Percentiles rank a stretch among this genome's conserved stretches.
These are phyloP conservation scores for Trapa incisa DNA, from an alignment of 345 rosid species.

Conservation along the genomic window DNA sequence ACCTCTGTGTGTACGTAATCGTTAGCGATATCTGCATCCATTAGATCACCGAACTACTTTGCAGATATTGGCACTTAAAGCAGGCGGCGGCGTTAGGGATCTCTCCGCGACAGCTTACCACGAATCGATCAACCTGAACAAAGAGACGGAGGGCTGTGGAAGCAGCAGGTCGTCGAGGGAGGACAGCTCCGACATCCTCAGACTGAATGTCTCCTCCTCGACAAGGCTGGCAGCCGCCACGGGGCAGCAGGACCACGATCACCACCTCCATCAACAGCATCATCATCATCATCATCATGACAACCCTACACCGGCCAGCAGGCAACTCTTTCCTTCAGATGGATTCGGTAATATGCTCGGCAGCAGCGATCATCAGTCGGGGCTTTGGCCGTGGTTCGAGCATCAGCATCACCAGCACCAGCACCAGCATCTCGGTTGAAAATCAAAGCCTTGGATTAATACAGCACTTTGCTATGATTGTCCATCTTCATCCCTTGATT, in stretches of 20 bases:
- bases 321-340: neutral
- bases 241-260: neutral
- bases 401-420: slow-evolving; percentile 11
- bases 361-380: slow-evolving; percentile 52
- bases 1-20: no score
- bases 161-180: slow-evolving; percentile 62
- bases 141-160: slow-evolving; percentile 78
- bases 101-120: neutral
- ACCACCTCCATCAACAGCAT: neutral
- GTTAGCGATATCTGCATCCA: no score
- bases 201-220: slow-evolving; percentile 18
- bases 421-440: slow-evolving; percentile 40
- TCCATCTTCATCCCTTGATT: neutral
- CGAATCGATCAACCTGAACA: slow-evolving; percentile 72
- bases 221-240: slow-evolving; percentile 19
- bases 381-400: slow-evolving; percentile 91
- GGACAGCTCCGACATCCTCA: slow-evolving; percentile 50
- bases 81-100: neutral
- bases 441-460: neutral
- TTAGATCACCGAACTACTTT: no score
- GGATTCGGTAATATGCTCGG: slow-evolving; percentile 64
- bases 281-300: no score
- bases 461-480: neutral
- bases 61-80: slow-evolving; percentile 27
- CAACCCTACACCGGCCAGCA: neutral